These are phyloP conservation scores for Austroboletus eburneus DNA, from an alignment of 768 basidiomycete species.

Conservation along the genomic window DNA sequence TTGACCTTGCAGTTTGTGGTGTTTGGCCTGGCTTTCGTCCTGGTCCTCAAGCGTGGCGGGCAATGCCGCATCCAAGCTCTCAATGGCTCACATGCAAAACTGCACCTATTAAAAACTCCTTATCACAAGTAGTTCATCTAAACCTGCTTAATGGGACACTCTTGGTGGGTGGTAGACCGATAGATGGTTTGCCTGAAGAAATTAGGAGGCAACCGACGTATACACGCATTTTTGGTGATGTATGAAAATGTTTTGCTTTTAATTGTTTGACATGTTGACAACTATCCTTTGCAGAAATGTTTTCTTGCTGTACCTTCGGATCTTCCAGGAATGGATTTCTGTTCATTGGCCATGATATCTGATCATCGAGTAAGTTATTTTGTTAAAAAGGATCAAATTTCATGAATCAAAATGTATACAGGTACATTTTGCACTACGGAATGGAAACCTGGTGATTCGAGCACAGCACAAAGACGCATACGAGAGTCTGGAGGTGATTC, in stretches of 20 bases:
- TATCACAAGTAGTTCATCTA: constrained; percentile 8
- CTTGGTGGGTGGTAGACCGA: constrained; percentile 11
- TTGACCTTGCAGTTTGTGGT: constrained; percentile 10
- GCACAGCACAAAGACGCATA: neutral
- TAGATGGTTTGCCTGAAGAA: constrained; percentile 3
- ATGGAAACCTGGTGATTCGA: constrained; percentile 7
- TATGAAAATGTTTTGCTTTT: neutral
- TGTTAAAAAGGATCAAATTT: neutral
- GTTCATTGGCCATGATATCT: neutral
- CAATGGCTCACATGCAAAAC: constrained; percentile 16
- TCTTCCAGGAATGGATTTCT: constrained; percentile 15
- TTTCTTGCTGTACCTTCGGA: constrained; percentile 6
- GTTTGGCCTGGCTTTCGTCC: constrained; percentile 8
- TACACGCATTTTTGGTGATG: constrained; percentile 6
- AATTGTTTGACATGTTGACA: neutral
- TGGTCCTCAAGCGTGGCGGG: constrained; percentile 6
- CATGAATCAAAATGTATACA: neutral
- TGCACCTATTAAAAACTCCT: neutral
- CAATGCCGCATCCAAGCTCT: neutral
- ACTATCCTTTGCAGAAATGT: constrained; percentile 1
- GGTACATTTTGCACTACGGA: constrained; percentile 11
- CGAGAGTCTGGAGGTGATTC: constrained; percentile 15
- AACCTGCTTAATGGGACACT: constrained; percentile 11
- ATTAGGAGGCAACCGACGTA: constrained; percentile 9
- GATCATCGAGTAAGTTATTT: constrained; percentile 9